Evolutionary conservation across 495 filamentous ascomycete genomes (phyloP).

Genomic region (Aspergillus affinis): DNA sequence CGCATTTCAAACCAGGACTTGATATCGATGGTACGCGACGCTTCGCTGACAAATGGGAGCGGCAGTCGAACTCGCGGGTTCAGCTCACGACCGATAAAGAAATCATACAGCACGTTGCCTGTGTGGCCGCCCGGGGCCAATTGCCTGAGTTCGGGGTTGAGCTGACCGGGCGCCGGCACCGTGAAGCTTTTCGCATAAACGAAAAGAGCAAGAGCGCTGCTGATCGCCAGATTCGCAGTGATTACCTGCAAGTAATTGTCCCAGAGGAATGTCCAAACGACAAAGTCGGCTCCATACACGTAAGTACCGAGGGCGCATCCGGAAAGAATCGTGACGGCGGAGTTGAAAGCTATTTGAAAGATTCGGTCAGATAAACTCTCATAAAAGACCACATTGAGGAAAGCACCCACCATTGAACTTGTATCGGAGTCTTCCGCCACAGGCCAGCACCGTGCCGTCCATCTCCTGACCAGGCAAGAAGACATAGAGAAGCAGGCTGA

Average conservation of each 20-base stretch:
- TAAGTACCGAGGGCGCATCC: conserved; percentile 71
- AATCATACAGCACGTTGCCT: conserved; percentile 91
- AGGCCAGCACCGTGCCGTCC: conserved; percentile 66
- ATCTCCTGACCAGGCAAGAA: conserved; percentile 74
- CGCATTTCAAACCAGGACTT: conserved; percentile 89
- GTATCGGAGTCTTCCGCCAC: conserved; percentile 78
- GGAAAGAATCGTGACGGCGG: conserved; percentile 66
- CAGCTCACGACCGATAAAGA: conserved; percentile 95
- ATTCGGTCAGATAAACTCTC: conserved; percentile 9
- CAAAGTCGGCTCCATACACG: conserved; percentile 75
- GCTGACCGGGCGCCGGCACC: conserved; percentile 64
- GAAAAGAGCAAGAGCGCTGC: conserved; percentile 64
- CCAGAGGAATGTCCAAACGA: conserved; percentile 88
- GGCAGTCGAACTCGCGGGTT: conserved; percentile 86
- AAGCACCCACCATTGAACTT: conserved; percentile 76
- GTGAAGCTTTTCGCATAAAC: conserved; percentile 80
- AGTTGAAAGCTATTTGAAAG: conserved; percentile 64
- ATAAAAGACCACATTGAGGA: background rate
- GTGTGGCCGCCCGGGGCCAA: conserved; percentile 78
- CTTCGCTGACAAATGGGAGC: conserved; percentile 58
- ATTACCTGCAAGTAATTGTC: conserved; percentile 86
- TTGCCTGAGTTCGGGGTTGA: conserved; percentile 62
- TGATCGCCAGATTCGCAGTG: conserved; percentile 77
- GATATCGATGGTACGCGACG: conserved; percentile 71
- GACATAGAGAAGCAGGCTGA: conserved; percentile 71